phyloP scores from a whole-genome alignment of 805 yeast genomes.

The Candida nanaspora region DNA sequence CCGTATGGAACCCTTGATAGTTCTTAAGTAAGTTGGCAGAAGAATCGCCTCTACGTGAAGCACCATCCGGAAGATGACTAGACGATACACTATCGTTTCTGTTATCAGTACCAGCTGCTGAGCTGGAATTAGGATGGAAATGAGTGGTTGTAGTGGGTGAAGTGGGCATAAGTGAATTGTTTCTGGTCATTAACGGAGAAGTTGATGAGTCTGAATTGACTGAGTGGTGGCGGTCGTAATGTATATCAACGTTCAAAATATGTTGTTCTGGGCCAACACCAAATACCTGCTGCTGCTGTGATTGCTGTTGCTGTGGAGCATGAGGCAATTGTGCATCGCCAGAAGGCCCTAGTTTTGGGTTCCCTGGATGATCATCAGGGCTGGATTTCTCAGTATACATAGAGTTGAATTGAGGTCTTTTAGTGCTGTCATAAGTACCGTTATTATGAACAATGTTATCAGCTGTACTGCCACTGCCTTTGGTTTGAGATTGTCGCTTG shows the following conservation, averaged over 20 bases:
- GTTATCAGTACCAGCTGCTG: neutral
- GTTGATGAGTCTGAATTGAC: neutral
- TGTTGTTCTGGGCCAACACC: neutral
- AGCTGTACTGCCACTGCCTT: neutral
- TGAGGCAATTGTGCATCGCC: too few relatives aligned
- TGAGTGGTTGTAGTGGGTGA: neutral
- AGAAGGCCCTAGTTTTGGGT: too few relatives aligned
- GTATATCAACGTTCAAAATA: neutral
- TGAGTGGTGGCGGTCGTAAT: slow-evolving; percentile 2
- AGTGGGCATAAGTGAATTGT: neutral
- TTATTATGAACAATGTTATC: neutral
- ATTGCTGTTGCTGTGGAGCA: too few relatives aligned
- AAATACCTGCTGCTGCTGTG: neutral
- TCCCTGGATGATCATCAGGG: too few relatives aligned
- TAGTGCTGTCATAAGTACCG: too few relatives aligned
- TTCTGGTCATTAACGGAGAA: slow-evolving; percentile 1
- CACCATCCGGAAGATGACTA: neutral
- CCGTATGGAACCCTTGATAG: slow-evolving; percentile 1
- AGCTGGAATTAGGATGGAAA: neutral
- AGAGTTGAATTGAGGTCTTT: slow-evolving; percentile 10
- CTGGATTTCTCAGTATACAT: slow-evolving; percentile 10
- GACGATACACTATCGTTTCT: neutral
- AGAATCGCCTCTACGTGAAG: too few relatives aligned
- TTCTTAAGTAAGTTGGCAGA: neutral
- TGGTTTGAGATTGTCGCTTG: neutral